Evolutionary conservation across 169 alveolate genomes (phyloP).

Genomic region (Plasmodium vivax): DNA sequence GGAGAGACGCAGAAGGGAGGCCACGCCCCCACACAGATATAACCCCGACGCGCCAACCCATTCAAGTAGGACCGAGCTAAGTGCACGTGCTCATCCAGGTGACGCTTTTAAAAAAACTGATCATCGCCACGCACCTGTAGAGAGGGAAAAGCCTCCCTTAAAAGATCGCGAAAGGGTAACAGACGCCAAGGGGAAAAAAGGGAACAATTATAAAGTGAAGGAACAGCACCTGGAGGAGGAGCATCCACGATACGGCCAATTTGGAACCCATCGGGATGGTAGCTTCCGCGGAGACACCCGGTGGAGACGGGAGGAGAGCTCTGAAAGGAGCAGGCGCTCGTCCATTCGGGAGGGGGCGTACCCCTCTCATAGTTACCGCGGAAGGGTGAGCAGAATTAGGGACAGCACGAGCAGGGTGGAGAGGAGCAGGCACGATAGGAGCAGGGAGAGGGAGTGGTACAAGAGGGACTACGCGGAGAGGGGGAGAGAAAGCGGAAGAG

Average conservation of each 20-base stretch:
- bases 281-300: neutral
- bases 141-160: neutral
- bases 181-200: neutral
- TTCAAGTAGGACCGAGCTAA: neutral
- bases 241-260: neutral
- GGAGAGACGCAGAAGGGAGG: neutral
- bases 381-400: neutral
- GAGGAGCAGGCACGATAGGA: neutral
- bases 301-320: slow-evolving; percentile 3
- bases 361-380: neutral
- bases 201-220: slow-evolving; percentile 6
- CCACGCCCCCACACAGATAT: neutral
- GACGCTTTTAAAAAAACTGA: neutral
- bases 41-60: neutral
- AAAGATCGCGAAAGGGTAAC: slow-evolving; percentile 5
- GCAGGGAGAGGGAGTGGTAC: neutral
- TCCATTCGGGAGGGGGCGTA: neutral
- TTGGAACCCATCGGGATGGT: neutral
- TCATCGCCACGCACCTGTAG: neutral
- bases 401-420: slow-evolving; percentile 2
- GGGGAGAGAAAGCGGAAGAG: neutral
- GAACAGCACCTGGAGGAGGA: neutral
- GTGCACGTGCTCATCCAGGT: neutral
- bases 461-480: neutral
- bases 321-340: slow-evolving; percentile 6